Percentiles rank a stretch among this genome's conserved stretches.
Evolutionary conservation across 2,329 filamentous ascomycete genomes (phyloP).

Genomic region (Aciculosporium take): DNA sequence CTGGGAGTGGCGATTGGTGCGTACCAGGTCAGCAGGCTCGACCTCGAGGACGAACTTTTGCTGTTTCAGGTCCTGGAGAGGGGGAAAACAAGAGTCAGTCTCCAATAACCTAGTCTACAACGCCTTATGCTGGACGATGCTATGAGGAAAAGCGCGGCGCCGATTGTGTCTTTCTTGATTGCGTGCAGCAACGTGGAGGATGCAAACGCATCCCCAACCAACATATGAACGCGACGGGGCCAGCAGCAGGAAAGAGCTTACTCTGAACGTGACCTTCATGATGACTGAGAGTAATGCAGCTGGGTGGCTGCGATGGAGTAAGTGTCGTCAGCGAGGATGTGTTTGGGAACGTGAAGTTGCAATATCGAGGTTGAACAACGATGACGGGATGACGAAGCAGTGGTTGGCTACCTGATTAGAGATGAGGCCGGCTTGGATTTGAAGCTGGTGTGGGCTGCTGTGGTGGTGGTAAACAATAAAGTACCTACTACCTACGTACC

Average conservation of each 20-base stretch:
- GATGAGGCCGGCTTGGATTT: neutral
- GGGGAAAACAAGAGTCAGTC: neutral
- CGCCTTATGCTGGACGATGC: neutral
- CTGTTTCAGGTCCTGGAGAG: conserved; percentile 79
- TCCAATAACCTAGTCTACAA: too few relatives aligned
- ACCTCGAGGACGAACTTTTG: conserved; percentile 96
- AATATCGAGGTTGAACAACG: conserved; percentile 1
- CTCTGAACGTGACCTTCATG: conserved; percentile 58
- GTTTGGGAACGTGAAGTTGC: neutral
- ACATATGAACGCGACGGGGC: neutral
- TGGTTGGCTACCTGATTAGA: conserved; percentile 5
- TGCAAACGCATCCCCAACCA: neutral
- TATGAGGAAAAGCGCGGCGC: neutral
- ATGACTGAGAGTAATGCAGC: conserved; percentile 25
- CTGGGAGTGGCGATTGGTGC: conserved; percentile 25
- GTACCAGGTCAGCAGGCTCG: conserved; percentile 81
- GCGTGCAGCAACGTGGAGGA: neutral
- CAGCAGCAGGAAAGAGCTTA: conserved; percentile 19
- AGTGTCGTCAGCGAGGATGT: conserved; percentile 3
- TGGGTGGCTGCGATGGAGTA: conserved; percentile 7
- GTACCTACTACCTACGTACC: too few relatives aligned
- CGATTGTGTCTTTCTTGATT: neutral
- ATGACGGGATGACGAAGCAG: conserved; percentile 8
- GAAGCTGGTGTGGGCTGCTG: conserved; percentile 5
- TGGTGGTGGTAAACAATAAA: neutral